phyloP scores from a whole-genome alignment of 176 grass and related monocot genomes.

The sorghum (Sorghum bicolor) region Sorghum_bicolor_NCBIv3 NC_012879.2:5935501-5936000 shows the following conservation, averaged over 20 bases:
- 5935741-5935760: neutral
- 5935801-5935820: constrained; percentile 93
- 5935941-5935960: constrained; percentile 14
- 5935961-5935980: constrained; percentile 48
- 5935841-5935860: constrained; percentile 94
- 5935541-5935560: constrained; percentile 6
- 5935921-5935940: neutral
- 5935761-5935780: neutral
- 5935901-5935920: constrained; percentile 13
- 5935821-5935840: constrained; percentile 88
- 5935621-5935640: constrained; percentile 15
- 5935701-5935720: neutral
- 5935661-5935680: neutral
- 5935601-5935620: neutral
- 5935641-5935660: neutral
- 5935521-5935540: constrained; percentile 4
- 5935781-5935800: constrained; percentile 14
- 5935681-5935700: constrained; percentile 8
- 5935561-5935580: neutral
- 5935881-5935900: constrained; percentile 96
- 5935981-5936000: constrained; percentile 97
- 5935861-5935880: constrained; percentile 93
- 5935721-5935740: neutral
- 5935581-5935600: neutral
- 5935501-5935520: neutral